Evolutionary conservation across 2,329 filamentous ascomycete genomes (phyloP).

Genomic region (Hymenoscyphus repandus): DNA sequence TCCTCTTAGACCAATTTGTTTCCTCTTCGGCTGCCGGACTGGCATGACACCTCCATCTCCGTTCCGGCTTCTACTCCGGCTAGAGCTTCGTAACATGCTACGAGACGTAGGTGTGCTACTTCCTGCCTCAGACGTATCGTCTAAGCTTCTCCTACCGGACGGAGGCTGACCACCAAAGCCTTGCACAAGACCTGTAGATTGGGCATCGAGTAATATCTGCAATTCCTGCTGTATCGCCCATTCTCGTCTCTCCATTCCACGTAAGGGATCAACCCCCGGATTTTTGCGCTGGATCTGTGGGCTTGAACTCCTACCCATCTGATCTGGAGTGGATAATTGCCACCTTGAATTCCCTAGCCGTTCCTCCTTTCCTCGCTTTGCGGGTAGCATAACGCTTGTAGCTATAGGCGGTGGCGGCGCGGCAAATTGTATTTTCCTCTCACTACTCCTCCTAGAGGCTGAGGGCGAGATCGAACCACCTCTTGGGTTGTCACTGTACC

Average conservation of each 20-base stretch:
- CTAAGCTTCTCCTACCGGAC: slow-evolving; percentile 27
- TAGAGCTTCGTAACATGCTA: slow-evolving; percentile 10
- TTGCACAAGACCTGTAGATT: slow-evolving; percentile 42
- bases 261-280: slow-evolving; percentile 28
- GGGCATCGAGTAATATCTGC: slow-evolving; percentile 53
- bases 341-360: neutral
- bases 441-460: slow-evolving; percentile 6
- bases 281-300: slow-evolving; percentile 12
- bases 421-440: slow-evolving; percentile 24
- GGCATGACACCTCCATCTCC: slow-evolving; percentile 43
- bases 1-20: slow-evolving; percentile 50
- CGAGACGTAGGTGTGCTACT: slow-evolving; percentile 28
- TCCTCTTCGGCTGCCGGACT: slow-evolving; percentile 50
- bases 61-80: slow-evolving; percentile 10
- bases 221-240: slow-evolving; percentile 51
- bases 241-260: slow-evolving; percentile 42
- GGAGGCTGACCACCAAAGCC: slow-evolving; percentile 23
- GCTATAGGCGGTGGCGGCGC: slow-evolving; percentile 29
- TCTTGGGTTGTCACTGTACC: neutral
- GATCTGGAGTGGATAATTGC: neutral
- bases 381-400: slow-evolving; percentile 14
- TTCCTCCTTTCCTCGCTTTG: neutral
- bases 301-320: slow-evolving; percentile 1
- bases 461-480: slow-evolving; percentile 13
- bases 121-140: slow-evolving; percentile 35